Conservation (phyloP, 2,329 filamentous ascomycete genomes). For the Venturiaceae sp. region DNA sequence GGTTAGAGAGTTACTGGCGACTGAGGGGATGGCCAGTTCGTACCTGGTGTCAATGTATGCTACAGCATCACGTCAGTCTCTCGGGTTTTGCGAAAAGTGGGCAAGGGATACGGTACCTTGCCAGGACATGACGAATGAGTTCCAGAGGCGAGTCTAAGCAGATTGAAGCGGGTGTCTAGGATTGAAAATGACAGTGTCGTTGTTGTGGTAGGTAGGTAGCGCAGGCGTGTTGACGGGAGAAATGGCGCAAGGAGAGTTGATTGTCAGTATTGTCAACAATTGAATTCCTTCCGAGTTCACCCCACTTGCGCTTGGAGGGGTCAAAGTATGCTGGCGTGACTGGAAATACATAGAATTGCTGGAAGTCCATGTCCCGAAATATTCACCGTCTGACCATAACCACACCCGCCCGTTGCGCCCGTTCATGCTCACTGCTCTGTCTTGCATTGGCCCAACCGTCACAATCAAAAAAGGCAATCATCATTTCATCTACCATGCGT, state of each 20-base stretch:
- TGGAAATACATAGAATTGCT: not conserved
- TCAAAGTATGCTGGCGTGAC: too few relatives aligned
- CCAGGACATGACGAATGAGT: slow-evolving; percentile 26
- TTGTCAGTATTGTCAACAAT: not conserved
- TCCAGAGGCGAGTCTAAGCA: not conserved
- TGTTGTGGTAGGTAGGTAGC: not conserved
- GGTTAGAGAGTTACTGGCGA: slow-evolving; percentile 8
- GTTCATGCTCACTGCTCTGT: not conserved
- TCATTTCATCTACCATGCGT: not conserved
- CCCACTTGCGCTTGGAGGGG: not conserved
- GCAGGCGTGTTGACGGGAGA: not conserved
- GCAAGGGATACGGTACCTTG: slow-evolving; percentile 23
- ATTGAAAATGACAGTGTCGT: not conserved
- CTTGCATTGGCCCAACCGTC: not conserved
- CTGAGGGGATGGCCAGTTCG: not conserved
- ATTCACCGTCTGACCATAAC: not conserved
- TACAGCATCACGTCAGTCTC: slow-evolving; percentile 15
- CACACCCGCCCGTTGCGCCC: not conserved
- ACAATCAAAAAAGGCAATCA: not conserved
- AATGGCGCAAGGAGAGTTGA: not conserved
- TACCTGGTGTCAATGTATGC: slow-evolving; percentile 33
- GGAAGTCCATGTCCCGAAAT: not conserved
- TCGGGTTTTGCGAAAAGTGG: not conserved
- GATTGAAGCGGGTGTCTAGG: not conserved
- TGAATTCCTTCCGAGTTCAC: not conserved